Percentiles rank a stretch among this genome's conserved stretches.
Evolutionary conservation across 2,329 filamentous ascomycete species (phyloP).

Genomic region (Albifimbria verrucaria): DNA sequence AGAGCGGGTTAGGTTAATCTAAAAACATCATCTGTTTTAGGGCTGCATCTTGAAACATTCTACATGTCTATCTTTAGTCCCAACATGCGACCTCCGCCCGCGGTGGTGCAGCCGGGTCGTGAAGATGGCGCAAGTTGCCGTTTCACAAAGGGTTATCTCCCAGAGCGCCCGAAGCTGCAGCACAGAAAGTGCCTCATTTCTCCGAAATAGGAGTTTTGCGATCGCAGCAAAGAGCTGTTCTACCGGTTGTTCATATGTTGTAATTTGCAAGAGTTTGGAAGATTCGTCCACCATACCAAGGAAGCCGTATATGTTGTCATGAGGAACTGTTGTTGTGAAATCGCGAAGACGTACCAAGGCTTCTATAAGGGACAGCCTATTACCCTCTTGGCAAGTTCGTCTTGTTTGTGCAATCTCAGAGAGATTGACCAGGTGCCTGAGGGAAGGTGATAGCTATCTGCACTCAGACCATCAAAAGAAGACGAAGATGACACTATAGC

Average conservation of each 20-base stretch:
- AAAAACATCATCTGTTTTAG: neutral
- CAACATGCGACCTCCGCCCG: neutral
- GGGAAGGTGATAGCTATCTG: neutral
- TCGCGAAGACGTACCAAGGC: neutral
- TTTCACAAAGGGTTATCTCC: neutral
- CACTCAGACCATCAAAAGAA: neutral
- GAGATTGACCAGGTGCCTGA: neutral
- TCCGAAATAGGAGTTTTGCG: neutral
- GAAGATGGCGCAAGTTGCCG: neutral
- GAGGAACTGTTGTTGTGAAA: neutral
- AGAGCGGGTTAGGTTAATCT: neutral
- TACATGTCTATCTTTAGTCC: neutral
- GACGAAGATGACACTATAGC: neutral
- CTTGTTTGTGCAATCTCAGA: neutral
- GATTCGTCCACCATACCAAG: neutral
- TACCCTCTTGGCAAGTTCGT: neutral
- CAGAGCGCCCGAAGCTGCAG: too few species aligned
- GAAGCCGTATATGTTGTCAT: neutral
- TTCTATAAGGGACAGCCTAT: neutral
- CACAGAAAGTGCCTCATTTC: neutral
- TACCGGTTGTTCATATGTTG: neutral
- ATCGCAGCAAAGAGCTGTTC: neutral
- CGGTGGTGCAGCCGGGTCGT: neutral
- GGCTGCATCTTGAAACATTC: neutral
- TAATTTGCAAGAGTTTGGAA: neutral